Evolutionary conservation across 2,329 filamentous ascomycete species (phyloP), one percentile per base, ranked within the genome.

Genomic region (Elsinoe necatrix): DNA sequence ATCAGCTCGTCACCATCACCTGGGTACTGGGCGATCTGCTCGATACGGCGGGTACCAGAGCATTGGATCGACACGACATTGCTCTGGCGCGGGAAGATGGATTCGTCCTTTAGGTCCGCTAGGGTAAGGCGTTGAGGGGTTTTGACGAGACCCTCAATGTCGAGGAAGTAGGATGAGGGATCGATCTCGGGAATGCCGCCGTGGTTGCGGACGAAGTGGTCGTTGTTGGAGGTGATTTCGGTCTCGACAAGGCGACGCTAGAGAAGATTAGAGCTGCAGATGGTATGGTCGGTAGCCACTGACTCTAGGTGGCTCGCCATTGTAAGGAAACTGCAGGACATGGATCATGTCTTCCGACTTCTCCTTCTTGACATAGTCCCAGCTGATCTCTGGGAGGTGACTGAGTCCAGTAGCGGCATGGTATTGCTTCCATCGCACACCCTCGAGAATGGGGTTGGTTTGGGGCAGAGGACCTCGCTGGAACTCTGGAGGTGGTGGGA

Each of bases 131-230:
- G 73, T 55, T 77, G 76, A 0, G 83, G 82, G 2, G 78, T 72
- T 4, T 77, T 77, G 2, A 87, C 84, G 0, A 85, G 72, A 0
- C 84, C 83, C 57, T 82, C 80, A 4, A 87, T 67, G 1, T 72
- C 69, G 14, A 85, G 72, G 21, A 71, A 75, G 63, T 72, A 84
- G 2, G 77, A 72, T 0, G 79, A 73, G 1, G 75, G 70, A 7
- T 85, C 76, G 55, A 88, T 86, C 6, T 79, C 72, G 0, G 86
- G 86, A 16, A 89, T 81, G 0, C 85, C 84, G 8, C 85, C 84
- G 60, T 89, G 85, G 58, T 89, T 89, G 6, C 85, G 75, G 0
- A 89, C 81, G 61, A 86, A 89, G 61, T 83, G 80, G n/a, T 79
- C 71, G 3, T 72, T 62, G 59, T 86, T 89, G 0, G 76, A 72